Base-by-base conservation (phyloP, 1,284 basidiomycete species). In the Ceratobasidium sp. region DNA sequence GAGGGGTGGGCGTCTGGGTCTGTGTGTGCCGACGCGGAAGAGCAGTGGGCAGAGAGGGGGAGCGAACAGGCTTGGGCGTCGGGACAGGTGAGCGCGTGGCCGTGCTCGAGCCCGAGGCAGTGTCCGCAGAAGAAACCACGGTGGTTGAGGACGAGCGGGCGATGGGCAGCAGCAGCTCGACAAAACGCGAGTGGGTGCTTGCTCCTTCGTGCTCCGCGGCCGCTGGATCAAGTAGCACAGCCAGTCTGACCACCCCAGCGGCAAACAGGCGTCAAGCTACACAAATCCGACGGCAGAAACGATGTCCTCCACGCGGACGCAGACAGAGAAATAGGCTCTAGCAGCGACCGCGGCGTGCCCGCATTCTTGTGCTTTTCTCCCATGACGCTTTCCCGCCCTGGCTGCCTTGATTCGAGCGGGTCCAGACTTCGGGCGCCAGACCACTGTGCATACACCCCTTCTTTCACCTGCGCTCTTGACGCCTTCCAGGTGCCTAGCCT, bases 301-400 rank as follows among this genome's bases (percentile, higher is more conserved):
- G 6, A 18, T 18, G 49, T 59, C n/a, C n/a, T 42, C 30, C 61
- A 51, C 59, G 59, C 59, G 59, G 40, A 21, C 56, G 23, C 42
- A 25, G n/a, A 16, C 40, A 9, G 46, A 36, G 23, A 1, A 5
- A 69, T 18, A 42, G 6, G 9, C 42, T n/a, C n/a, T n/a, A n/a
- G 18, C 59, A 46, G 59, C 25, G 5, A 3, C 59, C 23, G 59
- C 11, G 6, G 54, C 5, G 51, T 54, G 51, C 51, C n/a, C 28
- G 11, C 59, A 42, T 61, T 61, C 25, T 42, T 25, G 16, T 44
- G 59, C 28, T 40, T 46, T 61, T 61, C 42, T 46, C 36, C n/a
- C 56, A 56, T 56, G 54, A 58, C 36, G 54, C 58, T 61, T 25
- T 42, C 59, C 42, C 59, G 42, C 59, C 59, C 59, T 46, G 59